Evolutionary conservation across 2,329 filamentous ascomycete species (phyloP).

Genomic region (Mycogone perniciosa): DNA sequence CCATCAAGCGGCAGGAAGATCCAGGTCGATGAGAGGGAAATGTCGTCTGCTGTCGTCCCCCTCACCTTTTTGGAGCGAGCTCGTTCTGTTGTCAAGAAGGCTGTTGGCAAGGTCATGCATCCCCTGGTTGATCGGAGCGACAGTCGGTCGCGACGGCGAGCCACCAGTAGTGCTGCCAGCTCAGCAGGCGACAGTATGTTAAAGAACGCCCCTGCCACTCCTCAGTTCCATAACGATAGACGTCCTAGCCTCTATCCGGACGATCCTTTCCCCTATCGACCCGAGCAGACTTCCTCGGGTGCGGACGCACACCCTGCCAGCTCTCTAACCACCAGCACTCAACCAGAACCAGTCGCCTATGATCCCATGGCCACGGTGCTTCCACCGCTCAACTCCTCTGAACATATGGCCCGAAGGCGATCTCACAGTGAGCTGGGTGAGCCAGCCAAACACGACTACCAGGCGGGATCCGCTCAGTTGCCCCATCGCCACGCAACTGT

Average conservation of each 20-base stretch:
- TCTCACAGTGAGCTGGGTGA: conserved; percentile 23
- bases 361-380: conserved; percentile 36
- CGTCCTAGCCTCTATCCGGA: conserved; percentile 49
- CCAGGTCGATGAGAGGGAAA: conserved; percentile 83
- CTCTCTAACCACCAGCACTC: conserved; percentile 19
- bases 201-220: conserved; percentile 40
- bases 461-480: conserved; percentile 23
- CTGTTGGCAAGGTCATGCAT: conserved; percentile 57
- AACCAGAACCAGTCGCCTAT: conserved; percentile 27
- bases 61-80: conserved; percentile 82
- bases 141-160: conserved; percentile 47
- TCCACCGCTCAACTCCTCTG: conserved; percentile 20
- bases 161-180: conserved; percentile 58
- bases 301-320: conserved; percentile 21
- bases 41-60: conserved; percentile 84
- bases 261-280: conserved; percentile 43
- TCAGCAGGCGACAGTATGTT: conserved; percentile 51
- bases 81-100: conserved; percentile 67
- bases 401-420: conserved; percentile 17
- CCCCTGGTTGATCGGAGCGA: conserved; percentile 53
- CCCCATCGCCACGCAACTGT: conserved; percentile 38
- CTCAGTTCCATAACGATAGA: conserved; percentile 47
- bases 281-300: conserved; percentile 28
- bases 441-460: conserved; percentile 17
- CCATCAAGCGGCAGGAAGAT: conserved; percentile 78